Evolutionary conservation across 1,139 yeast species (phyloP).

Genomic region (Candida gigantensis): DNA sequence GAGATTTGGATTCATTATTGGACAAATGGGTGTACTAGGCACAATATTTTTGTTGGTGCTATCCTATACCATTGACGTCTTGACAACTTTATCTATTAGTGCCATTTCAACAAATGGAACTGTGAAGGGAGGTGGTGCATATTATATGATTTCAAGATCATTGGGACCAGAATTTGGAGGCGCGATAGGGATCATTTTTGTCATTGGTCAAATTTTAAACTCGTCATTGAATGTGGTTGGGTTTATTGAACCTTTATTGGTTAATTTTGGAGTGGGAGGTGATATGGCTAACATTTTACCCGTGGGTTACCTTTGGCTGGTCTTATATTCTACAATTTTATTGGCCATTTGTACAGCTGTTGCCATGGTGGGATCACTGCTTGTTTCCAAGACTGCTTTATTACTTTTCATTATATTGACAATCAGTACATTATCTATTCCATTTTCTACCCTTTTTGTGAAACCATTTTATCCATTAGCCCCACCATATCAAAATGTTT

Average conservation of each 20-base stretch:
- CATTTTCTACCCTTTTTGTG: conserved; percentile 69
- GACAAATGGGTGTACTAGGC: conserved; percentile 75
- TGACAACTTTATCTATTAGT: conserved; percentile 72
- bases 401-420: conserved; percentile 69
- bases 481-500: conserved; percentile 46
- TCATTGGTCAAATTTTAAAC: conserved; percentile 73
- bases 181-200: conserved; percentile 75
- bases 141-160: conserved; percentile 77
- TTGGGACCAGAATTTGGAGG: conserved; percentile 86
- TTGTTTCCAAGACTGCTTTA: conserved; percentile 84
- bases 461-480: conserved; percentile 52
- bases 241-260: conserved; percentile 69
- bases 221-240: conserved; percentile 81
- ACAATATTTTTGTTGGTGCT: conserved; percentile 55
- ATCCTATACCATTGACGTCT: conserved; percentile 64
- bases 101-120: conserved; percentile 85
- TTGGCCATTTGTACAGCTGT: conserved; percentile 73
- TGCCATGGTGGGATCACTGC: conserved; percentile 78
- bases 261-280: conserved; percentile 68
- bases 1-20: conserved; percentile 76
- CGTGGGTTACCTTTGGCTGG: conserved; percentile 57
- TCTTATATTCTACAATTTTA: conserved; percentile 64
- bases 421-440: conserved; percentile 77
- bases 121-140: conserved; percentile 83
- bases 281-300: conserved; percentile 50